These are phyloP conservation scores for Plasmodium adleri DNA, from an alignment of 169 alveolate genomes.

Conservation along the genomic window DNA sequence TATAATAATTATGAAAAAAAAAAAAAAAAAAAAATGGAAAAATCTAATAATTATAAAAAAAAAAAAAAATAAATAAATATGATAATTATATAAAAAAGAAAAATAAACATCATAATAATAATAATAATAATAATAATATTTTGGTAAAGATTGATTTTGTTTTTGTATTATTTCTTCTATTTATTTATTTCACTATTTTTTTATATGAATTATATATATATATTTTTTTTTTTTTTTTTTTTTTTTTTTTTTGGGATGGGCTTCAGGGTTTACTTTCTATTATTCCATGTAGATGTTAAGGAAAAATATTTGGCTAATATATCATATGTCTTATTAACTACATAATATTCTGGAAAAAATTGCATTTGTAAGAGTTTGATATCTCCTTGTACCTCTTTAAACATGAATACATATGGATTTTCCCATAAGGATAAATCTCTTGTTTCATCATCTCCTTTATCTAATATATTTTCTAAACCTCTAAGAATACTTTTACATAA, in stretches of 20 bases:
- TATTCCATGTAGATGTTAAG: constrained; percentile 77
- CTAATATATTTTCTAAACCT: constrained; percentile 88
- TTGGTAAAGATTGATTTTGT: no score
- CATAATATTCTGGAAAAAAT: constrained; percentile 85
- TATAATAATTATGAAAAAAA: background rate
- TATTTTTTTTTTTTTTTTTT: no score
- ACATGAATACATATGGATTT: constrained; percentile 89
- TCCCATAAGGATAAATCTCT: constrained; percentile 85
- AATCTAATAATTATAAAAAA: no score
- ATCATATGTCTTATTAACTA: constrained; percentile 83
- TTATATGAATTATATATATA: no score
- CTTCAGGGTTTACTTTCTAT: constrained; percentile 47
- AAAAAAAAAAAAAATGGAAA: no score
- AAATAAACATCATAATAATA: constrained; percentile 16
- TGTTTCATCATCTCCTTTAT: constrained; percentile 87
- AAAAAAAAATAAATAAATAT: no score
- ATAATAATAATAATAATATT: no score
- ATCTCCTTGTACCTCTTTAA: constrained; percentile 84
- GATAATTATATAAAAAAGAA: no score
- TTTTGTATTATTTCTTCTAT: no score
- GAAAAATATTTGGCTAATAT: constrained; percentile 80
- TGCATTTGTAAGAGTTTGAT: constrained; percentile 85
- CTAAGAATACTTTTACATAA: constrained; percentile 88
- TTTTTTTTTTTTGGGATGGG: background rate
- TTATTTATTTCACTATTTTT: no score